Evolutionary conservation across 2,329 filamentous ascomycete genomes (phyloP).

Genomic region (Albifimbria verrucaria): DNA sequence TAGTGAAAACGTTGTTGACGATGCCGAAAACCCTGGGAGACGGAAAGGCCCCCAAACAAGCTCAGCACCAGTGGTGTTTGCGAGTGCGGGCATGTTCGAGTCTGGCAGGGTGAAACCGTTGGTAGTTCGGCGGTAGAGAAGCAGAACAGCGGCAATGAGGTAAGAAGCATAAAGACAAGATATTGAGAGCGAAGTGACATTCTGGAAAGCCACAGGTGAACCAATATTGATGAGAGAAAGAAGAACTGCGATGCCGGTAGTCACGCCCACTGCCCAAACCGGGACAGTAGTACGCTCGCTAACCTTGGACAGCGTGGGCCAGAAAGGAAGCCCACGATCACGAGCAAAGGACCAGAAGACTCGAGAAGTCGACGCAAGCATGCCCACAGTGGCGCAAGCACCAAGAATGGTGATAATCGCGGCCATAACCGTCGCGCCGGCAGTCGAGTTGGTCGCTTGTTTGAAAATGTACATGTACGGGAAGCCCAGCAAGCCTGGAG

Average conservation of each 20-base stretch:
- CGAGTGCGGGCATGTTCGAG: slow-evolving; percentile 20
- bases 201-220: slow-evolving; percentile 24
- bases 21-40: slow-evolving; percentile 48
- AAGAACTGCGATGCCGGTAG: slow-evolving; percentile 22
- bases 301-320: slow-evolving; percentile 22
- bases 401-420: slow-evolving; percentile 46
- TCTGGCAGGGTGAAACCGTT: slow-evolving; percentile 22
- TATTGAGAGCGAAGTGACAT: slow-evolving; percentile 26
- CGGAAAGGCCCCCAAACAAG: slow-evolving; percentile 54
- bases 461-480: slow-evolving; percentile 59
- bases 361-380: slow-evolving; percentile 55
- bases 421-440: slow-evolving; percentile 47
- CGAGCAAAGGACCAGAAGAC: slow-evolving; percentile 52
- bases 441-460: slow-evolving; percentile 43
- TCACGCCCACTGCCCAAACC: slow-evolving; percentile 21
- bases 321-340: slow-evolving; percentile 28
- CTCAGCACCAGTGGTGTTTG: slow-evolving; percentile 23
- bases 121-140: slow-evolving; percentile 25
- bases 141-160: slow-evolving; percentile 21
- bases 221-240: slow-evolving; percentile 31
- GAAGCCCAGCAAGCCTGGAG: slow-evolving; percentile 39
- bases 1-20: slow-evolving; percentile 52
- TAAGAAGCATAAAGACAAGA: slow-evolving; percentile 27
- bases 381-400: slow-evolving; percentile 46
- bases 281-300: slow-evolving; percentile 23